Base-by-base conservation (phyloP, 2,329 filamentous ascomycete genomes). In the Zopfia rhizophila region DNA sequence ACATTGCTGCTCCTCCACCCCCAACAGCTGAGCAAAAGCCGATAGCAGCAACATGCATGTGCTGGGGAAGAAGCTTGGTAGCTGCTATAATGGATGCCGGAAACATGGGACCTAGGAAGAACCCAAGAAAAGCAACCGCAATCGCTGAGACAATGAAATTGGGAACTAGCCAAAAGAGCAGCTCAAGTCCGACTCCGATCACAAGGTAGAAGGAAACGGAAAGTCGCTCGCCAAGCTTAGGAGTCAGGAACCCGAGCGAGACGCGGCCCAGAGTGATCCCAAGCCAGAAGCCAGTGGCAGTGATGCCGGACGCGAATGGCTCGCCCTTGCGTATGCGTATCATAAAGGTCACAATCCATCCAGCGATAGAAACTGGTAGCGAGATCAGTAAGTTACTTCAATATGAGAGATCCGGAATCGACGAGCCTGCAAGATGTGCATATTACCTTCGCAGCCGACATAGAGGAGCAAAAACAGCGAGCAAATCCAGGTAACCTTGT, bases 111-210 rank as follows among this genome's bases (percentile, higher is more conserved):
- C 90, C 90, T 0, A 93, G 78, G 61, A 92, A 90, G 76, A 93
- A 90, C 0, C 90, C 90, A 47, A 91, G 79, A 0, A 92, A 71
- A 0, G 83, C 78, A 16, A 91, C 87, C 18, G 88, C 86, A 11
- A 91, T 77, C 7, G 88, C 84, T 0, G 87, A 89, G 19, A 88
- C 86, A 49, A 88, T 80, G 64, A 93, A 90, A 44, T 83, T 82
- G 0, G 89, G 89, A 0, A 94, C 85, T 3, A 92, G 83, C 90
- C 90, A 94, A 74, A 92, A 90, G 47, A 92, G 70, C 2, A 94
- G 74, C 63, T 91, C 81, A 21, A 91, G 77, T 0, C 61, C 83
- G 38, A 90, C 82, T 11, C 82, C 80, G 7, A 86, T 65, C 3
- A 81, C 60, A 5, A 93, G 78, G 67, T 94, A 95, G 48, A 78